A percentile compares a stretch with the other conserved stretches of the same genome.
Evolutionary conservation across 2,329 filamentous ascomycete species (phyloP).

Genomic region (Fusarium nelsonii): DNA sequence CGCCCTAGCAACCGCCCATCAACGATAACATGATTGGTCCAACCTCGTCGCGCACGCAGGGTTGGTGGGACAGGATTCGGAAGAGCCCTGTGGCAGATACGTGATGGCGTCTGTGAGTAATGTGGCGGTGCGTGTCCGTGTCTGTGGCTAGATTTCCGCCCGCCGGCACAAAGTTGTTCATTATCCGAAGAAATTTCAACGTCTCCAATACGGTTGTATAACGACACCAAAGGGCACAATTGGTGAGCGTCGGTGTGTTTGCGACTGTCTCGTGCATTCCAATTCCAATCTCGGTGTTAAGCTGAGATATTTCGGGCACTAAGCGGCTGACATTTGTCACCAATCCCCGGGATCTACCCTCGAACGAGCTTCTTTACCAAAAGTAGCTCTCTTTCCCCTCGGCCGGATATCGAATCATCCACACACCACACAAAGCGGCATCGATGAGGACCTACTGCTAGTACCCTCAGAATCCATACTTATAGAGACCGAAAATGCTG

Average conservation of each 20-base stretch:
- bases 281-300: conserved; percentile 12
- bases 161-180: conserved; percentile 47
- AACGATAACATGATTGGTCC: conserved; percentile 64
- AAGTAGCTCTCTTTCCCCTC: conserved; percentile 28
- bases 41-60: conserved; percentile 37
- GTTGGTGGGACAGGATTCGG: conserved; percentile 1
- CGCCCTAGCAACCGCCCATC: conserved; percentile 61
- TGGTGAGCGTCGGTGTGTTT: conserved; percentile 39
- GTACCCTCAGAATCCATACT: not conserved
- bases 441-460: conserved; percentile 34
- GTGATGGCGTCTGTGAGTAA: conserved; percentile 12
- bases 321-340: conserved; percentile 13
- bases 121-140: conserved; percentile 40
- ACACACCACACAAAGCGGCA: conserved; percentile 11
- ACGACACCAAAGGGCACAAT: conserved; percentile 28
- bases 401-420: conserved; percentile 32
- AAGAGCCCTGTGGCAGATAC: conserved; percentile 40
- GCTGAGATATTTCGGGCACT: conserved; percentile 20
- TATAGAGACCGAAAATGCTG: conserved; percentile 47
- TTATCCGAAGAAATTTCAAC: conserved; percentile 49
- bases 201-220: conserved; percentile 21
- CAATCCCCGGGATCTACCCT: conserved; percentile 20
- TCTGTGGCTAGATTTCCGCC: conserved; percentile 11
- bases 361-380: conserved; percentile 22
- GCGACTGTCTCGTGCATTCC: conserved; percentile 27